A percentile compares a stretch with the other conserved stretches of the same genome.
These are phyloP conservation scores for Cordyceps fumosorosea DNA, from an alignment of 2,329 filamentous ascomycete species.

Conservation along the genomic window DNA sequence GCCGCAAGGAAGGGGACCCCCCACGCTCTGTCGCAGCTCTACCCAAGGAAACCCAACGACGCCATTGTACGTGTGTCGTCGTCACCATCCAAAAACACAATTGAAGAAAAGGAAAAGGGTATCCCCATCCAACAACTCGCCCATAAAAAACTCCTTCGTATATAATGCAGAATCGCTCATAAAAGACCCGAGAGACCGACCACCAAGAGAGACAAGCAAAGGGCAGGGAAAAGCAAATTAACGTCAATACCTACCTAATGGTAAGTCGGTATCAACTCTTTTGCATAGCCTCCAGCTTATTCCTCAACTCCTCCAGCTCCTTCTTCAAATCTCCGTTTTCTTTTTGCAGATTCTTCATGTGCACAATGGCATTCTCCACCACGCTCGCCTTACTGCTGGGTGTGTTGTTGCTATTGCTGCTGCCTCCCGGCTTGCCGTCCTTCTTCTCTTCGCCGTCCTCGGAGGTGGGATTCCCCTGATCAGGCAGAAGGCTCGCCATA, in stretches of 20 bases:
- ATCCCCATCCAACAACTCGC: conserved; percentile 10
- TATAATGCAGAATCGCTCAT: conserved; percentile 6
- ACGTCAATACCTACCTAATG: neutral
- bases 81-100: neutral
- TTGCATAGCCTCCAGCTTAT: conserved; percentile 23
- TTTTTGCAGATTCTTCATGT: conserved; percentile 78
- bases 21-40: too few relatives aligned
- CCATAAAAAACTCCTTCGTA: neutral
- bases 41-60: neutral
- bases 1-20: neutral
- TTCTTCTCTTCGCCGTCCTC: conserved; percentile 42
- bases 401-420: conserved; percentile 25
- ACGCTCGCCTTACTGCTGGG: conserved; percentile 92
- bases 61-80: neutral
- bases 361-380: conserved; percentile 93
- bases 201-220: neutral
- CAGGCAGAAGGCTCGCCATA: conserved; percentile 81
- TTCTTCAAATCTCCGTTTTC: conserved; percentile 64
- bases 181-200: neutral
- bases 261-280: neutral
- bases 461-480: conserved; percentile 33
- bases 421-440: conserved; percentile 36
- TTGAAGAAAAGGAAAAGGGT: neutral
- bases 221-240: neutral
- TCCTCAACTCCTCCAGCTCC: conserved; percentile 39